Percentiles rank a stretch among this genome's conserved stretches.
Evolutionary conservation across 2,329 filamentous ascomycete species (phyloP).

Genomic region (Fusarium solani-melongenae): DNA sequence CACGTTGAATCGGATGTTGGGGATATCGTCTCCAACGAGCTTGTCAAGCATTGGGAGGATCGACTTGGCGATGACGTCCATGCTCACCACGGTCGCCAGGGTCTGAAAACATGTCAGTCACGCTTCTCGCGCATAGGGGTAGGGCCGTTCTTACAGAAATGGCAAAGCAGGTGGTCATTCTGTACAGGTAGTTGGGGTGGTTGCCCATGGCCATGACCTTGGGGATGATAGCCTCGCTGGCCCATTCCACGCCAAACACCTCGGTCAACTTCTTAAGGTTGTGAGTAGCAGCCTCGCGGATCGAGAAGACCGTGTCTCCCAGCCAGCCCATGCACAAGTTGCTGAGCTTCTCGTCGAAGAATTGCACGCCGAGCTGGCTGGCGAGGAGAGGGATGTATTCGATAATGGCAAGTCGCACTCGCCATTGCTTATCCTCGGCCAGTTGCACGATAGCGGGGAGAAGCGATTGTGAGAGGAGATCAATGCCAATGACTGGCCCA

Average conservation of each 20-base stretch:
- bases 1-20: slow-evolving; percentile 99
- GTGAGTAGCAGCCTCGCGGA: slow-evolving; percentile 95
- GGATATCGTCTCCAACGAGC: slow-evolving; percentile 92
- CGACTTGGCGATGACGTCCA: slow-evolving; percentile 91
- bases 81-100: slow-evolving; percentile 89
- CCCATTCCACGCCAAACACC: slow-evolving; percentile 98
- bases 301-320: slow-evolving; percentile 98
- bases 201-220: slow-evolving; percentile 99
- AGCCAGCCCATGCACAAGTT: slow-evolving; percentile 98
- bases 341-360: slow-evolving; percentile 98
- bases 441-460: slow-evolving; percentile 97
- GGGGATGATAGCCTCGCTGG: slow-evolving; percentile 94
- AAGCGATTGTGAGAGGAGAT: slow-evolving; percentile 93
- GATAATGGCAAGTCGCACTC: slow-evolving; percentile 96
- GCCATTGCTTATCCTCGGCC: slow-evolving; percentile 99
- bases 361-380: slow-evolving; percentile 93
- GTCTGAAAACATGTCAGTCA: slow-evolving; percentile 69
- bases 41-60: slow-evolving; percentile 97
- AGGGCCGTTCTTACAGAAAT: slow-evolving; percentile 79
- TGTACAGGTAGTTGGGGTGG: slow-evolving; percentile 98
- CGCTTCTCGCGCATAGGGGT: not conserved
- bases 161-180: slow-evolving; percentile 99
- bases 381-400: slow-evolving; percentile 98
- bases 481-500: slow-evolving; percentile 91
- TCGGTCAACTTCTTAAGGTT: slow-evolving; percentile 99